Base-by-base conservation (phyloP, 164 flowering plant genomes). In the Umbilicus rupestris region DNA sequence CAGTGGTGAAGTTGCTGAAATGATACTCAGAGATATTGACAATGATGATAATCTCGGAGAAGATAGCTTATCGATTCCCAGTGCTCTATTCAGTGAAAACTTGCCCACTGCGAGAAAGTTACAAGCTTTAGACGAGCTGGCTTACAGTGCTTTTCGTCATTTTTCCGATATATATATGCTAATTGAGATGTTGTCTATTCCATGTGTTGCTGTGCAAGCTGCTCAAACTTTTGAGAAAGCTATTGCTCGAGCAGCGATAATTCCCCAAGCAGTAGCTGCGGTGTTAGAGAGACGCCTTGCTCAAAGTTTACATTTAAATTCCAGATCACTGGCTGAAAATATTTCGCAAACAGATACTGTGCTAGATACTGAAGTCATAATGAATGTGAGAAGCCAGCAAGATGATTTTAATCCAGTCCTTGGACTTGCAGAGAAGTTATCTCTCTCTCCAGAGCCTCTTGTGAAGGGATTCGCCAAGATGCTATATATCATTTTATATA, bases 201-300 rank as follows among this genome's bases (percentile, higher is more conserved):
- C 94, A 77, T 82, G 82, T 74, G 83, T 92, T 70, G 89, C 89
- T 69, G 83, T 85, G 74, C 92, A 90, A 77, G 94, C 96, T 46
- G 83, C 92, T 31, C 92, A 87, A 72, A 86, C 79, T 62, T 89
- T 92, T 78, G 98, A 92, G 80, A 90, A 91, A 79, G 94, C 94
- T 63, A 86, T 95, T 59, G 82, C 92, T 70, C 82, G 83, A 62
- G 98, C 97, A 39, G 78, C 78, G 39, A 77, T 95, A 69, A 65
- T 72, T 46, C 84, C 87, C 68, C 86, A 87, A 66, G 75, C 93
- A 70, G 80, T 88, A 22, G 96, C 89, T 42, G 66, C 86, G 80
- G 96, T 86, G 62, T 77, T 95, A 84, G 97, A 95, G 77, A 85
- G 87, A 68, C 87, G 99, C 59, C 84, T 73, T 69, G 74, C 84